These are phyloP conservation scores for Rhexocercosporidium sp. DNA, from an alignment of 2,329 filamentous ascomycete genomes.

Conservation along the genomic window DNA sequence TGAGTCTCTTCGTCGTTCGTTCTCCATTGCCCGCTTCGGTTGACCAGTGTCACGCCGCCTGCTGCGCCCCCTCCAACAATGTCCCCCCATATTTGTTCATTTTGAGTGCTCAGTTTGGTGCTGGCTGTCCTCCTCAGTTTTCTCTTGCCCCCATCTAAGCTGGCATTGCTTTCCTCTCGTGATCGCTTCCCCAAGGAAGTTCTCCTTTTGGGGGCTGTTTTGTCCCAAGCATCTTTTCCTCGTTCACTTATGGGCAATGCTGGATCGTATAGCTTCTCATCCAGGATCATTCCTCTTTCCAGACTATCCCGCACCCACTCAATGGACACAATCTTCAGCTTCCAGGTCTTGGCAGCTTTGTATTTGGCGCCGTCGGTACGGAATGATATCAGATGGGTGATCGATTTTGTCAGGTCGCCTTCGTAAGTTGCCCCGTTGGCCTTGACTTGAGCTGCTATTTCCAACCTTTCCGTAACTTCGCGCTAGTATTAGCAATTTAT, in stretches of 20 bases:
- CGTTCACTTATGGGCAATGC: slow-evolving; percentile 70
- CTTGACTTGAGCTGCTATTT: slow-evolving; percentile 66
- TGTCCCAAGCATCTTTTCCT: slow-evolving; percentile 78
- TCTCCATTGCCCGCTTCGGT: slow-evolving; percentile 39
- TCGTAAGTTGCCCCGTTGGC: slow-evolving; percentile 84
- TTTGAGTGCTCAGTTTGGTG: slow-evolving; percentile 79
- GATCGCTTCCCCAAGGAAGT: slow-evolving; percentile 62
- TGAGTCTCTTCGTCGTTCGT: slow-evolving; percentile 19
- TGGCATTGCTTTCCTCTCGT: slow-evolving; percentile 53
- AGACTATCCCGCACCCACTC: slow-evolving; percentile 88
- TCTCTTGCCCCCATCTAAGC: slow-evolving; percentile 65
- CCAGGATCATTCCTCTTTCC: slow-evolving; percentile 85
- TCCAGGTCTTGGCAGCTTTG: slow-evolving; percentile 82
- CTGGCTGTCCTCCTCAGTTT: slow-evolving; percentile 90
- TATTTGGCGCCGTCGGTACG: slow-evolving; percentile 88
- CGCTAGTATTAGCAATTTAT: slow-evolving; percentile 32
- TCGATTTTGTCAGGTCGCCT: slow-evolving; percentile 82
- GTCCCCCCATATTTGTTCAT: slow-evolving; percentile 86
- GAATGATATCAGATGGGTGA: slow-evolving; percentile 86
- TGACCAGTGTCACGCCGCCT: slow-evolving; percentile 39
- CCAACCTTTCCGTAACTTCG: slow-evolving; percentile 67
- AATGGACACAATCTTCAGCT: slow-evolving; percentile 76
- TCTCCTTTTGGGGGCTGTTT: slow-evolving; percentile 52
- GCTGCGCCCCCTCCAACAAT: slow-evolving; percentile 68
- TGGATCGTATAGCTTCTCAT: slow-evolving; percentile 86